Evolutionary conservation across 345 rosid genomes (phyloP).

Genomic region (Nasturtium officinale): DNA sequence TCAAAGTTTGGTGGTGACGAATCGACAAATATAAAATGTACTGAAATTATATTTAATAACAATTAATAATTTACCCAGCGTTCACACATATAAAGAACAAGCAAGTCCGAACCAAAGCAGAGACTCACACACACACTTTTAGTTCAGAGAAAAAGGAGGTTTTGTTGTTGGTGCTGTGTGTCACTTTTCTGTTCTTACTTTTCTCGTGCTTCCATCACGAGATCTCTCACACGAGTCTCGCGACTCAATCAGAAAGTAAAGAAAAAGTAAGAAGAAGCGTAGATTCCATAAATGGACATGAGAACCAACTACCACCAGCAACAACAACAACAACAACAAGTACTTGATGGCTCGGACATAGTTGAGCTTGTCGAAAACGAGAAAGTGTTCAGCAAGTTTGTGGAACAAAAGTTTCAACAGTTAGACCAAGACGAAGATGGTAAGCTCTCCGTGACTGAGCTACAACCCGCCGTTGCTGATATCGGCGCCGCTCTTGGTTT

Average conservation of each 20-base stretch:
- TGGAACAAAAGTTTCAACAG: conserved; percentile 79
- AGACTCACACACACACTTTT: conserved; percentile 14
- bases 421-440: conserved; percentile 83
- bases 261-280: conserved; percentile 23
- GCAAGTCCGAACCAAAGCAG: conserved; percentile 10
- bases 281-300: conserved; percentile 48
- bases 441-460: conserved; percentile 77
- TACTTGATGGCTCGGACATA: conserved; percentile 87
- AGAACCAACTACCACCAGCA: conserved; percentile 26
- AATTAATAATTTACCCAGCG: background rate
- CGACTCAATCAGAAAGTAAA: conserved; percentile 5
- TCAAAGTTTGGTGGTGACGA: conserved; percentile 31
- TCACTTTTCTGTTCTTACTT: conserved; percentile 24
- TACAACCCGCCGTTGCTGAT: conserved; percentile 93
- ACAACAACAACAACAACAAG: conserved; percentile 51
- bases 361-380: conserved; percentile 87
- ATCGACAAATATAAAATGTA: conserved; percentile 26
- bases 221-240: conserved; percentile 40
- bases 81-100: conserved; percentile 19
- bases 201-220: conserved; percentile 45
- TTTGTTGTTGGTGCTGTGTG: background rate
- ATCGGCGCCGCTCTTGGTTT: conserved; percentile 93
- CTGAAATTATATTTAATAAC: background rate
- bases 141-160: background rate
- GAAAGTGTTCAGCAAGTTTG: conserved; percentile 70